Evolutionary conservation across 352 stramenopile species (phyloP), one percentile per base, ranked within the genome.

Genomic region (Globisporangium uncinulatum): DNA sequence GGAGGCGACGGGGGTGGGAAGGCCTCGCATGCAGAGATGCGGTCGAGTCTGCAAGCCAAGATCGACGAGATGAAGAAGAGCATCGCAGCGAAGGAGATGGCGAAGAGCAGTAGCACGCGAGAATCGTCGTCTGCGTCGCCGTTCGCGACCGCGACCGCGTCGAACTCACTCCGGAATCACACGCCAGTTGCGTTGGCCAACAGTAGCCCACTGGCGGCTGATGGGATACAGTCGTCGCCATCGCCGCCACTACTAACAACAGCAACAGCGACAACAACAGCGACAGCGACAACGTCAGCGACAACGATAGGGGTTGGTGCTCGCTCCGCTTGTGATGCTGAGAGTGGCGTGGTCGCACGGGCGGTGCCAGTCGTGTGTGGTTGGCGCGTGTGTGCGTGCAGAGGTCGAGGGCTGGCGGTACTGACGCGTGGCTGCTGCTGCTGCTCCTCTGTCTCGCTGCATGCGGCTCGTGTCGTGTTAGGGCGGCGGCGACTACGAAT

Each of bases 61-160:
- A 71, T 73, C 32, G 63, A 58, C 13, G 59, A 55, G 6, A 67
- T 73, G 66, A 73, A 73, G 59, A 56, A 66, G 46, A 48, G 50
- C 7, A 73, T 73, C n/a, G 66, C 66, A 2, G 66, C 50, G 17
- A 70, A 68, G 37, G 66, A 70, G 49, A 57, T 47, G 15, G 59
- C 61, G 21, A 67, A 67, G 55, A 51, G 17, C 37, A 51, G 49
- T 15, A 46, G n/a, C 42, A 21, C 4, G 19, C 2, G 11, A 44
- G 43, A 8, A 48, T 31, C 43, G 6, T 48, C 43, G 20, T 29
- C 24, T 29, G 43, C 43, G 4, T 19, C 43, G n/a, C 43, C 43
- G 19, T 48, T n/a, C n/a, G 11, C 11, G 43, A 48, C n/a, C 29
- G 43, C 43, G 6, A 48, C 43, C 9, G 43, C 43, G 43, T 31